Evolutionary conservation across 2,329 filamentous ascomycete species (phyloP).

Genomic region (Pseudogymnoascus sp.): DNA sequence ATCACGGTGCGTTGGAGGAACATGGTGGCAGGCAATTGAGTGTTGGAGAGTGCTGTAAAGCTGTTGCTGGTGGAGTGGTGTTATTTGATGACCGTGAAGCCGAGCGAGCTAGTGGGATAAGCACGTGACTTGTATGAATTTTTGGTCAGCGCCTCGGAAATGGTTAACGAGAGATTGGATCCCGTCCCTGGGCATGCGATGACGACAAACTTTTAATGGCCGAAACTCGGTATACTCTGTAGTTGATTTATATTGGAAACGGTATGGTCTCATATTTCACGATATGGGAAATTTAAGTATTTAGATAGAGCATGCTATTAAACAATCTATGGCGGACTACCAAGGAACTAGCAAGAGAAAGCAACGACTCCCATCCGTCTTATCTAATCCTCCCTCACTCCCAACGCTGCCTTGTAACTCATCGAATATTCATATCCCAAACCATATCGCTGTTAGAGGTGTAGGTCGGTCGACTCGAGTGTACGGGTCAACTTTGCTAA

Average conservation of each 20-base stretch:
- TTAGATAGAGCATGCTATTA: conserved; percentile 8
- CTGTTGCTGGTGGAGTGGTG: conserved; percentile 3
- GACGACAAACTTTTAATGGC: conserved; percentile 1
- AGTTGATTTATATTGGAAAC: not conserved
- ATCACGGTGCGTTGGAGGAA: conserved; percentile 58
- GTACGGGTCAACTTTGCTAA: not conserved
- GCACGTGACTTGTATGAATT: conserved; percentile 1
- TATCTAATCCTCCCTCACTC: conserved; percentile 2
- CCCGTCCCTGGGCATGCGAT: not conserved
- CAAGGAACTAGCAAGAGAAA: not conserved
- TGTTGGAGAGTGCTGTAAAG: conserved; percentile 16
- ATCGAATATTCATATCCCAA: conserved; percentile 9
- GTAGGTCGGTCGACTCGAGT: not conserved
- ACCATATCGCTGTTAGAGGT: conserved; percentile 3
- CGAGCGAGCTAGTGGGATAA: conserved; percentile 8
- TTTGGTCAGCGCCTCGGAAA: conserved; percentile 2
- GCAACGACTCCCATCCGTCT: conserved; percentile 8
- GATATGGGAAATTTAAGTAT: not conserved
- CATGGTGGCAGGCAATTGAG: conserved; percentile 40
- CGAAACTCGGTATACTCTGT: not conserved
- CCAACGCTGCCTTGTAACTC: conserved; percentile 7
- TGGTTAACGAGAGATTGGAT: conserved; percentile 5
- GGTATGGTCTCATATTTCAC: not conserved
- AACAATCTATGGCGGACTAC: conserved; percentile 7
- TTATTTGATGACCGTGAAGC: conserved; percentile 10